Conservation (phyloP, 2,329 filamentous ascomycete species). For the Neocucurbitaria cava region DNA sequence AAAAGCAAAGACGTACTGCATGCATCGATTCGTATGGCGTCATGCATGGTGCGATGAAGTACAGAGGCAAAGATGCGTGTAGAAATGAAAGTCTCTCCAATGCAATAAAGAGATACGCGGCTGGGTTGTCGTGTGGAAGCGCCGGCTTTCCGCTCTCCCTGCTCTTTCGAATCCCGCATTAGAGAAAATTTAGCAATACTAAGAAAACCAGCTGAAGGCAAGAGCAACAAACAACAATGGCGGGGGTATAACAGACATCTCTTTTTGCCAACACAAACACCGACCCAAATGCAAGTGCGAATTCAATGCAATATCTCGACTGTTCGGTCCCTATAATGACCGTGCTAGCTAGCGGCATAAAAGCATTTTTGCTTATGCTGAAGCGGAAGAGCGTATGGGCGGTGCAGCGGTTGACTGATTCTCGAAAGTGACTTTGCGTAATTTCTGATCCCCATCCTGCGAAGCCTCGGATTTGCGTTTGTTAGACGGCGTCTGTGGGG, state of each 20-base stretch:
- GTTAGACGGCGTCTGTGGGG: constrained; percentile 7
- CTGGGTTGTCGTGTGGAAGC: constrained; percentile 7
- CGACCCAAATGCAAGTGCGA: constrained; percentile 28
- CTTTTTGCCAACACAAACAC: constrained; percentile 24
- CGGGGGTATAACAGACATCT: constrained; percentile 30
- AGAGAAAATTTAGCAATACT: constrained; percentile 1
- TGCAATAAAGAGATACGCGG: background rate
- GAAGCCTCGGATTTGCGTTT: constrained; percentile 28
- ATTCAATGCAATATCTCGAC: constrained; percentile 6
- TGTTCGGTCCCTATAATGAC: constrained; percentile 3
- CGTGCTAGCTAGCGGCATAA: constrained; percentile 4
- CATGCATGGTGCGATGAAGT: constrained; percentile 4
- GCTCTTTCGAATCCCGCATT: constrained; percentile 3
- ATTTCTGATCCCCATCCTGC: constrained; percentile 16
- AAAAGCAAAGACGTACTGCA: constrained; percentile 6
- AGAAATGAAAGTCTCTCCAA: background rate
- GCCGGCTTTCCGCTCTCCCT: constrained; percentile 14
- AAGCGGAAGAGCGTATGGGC: constrained; percentile 20
- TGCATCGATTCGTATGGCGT: constrained; percentile 16
- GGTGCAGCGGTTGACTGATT: constrained; percentile 12
- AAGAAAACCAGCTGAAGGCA: background rate
- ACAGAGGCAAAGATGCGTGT: background rate
- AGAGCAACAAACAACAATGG: constrained; percentile 11
- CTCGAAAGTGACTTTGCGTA: constrained; percentile 21
- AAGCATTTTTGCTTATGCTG: constrained; percentile 9